Conservation (phyloP, 179 eudicot genomes). For the Vitellaria paradoxa region DNA sequence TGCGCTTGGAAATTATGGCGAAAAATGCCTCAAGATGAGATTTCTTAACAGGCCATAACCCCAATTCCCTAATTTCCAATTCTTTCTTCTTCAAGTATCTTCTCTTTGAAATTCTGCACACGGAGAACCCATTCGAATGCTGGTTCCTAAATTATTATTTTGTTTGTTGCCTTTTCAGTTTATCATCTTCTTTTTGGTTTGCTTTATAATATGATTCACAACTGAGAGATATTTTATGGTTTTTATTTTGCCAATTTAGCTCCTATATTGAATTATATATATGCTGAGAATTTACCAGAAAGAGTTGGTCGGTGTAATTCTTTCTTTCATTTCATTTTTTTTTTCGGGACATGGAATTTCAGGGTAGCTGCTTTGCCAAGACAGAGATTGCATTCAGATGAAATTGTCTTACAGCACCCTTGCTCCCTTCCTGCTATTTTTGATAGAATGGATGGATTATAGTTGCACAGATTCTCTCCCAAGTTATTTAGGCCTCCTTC, state of each 20-base stretch:
- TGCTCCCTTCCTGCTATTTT: constrained; percentile 65
- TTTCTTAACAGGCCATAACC: too few relatives aligned
- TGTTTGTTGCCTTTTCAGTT: too few relatives aligned
- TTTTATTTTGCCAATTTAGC: background rate
- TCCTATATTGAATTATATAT: too few relatives aligned
- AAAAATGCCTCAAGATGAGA: too few relatives aligned
- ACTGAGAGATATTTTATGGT: background rate
- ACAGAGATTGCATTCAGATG: constrained; percentile 74
- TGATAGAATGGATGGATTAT: constrained; percentile 85
- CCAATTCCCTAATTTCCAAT: too few relatives aligned
- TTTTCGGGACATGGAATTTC: constrained; percentile 14
- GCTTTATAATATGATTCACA: background rate
- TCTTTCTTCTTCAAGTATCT: too few relatives aligned
- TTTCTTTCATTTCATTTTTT: background rate
- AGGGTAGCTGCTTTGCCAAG: constrained; percentile 78
- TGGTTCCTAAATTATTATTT: too few relatives aligned
- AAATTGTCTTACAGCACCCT: constrained; percentile 74
- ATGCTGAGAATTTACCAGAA: too few relatives aligned
- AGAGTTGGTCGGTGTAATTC: too few relatives aligned
- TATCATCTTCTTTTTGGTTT: background rate
- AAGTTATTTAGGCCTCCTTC: constrained; percentile 68
- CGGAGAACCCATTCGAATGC: too few relatives aligned
- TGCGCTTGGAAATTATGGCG: background rate
- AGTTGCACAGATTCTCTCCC: constrained; percentile 64
- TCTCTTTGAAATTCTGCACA: too few relatives aligned